Conservation (phyloP, 345 rosid genomes). For the Hibiscus mutabilis region DNA sequence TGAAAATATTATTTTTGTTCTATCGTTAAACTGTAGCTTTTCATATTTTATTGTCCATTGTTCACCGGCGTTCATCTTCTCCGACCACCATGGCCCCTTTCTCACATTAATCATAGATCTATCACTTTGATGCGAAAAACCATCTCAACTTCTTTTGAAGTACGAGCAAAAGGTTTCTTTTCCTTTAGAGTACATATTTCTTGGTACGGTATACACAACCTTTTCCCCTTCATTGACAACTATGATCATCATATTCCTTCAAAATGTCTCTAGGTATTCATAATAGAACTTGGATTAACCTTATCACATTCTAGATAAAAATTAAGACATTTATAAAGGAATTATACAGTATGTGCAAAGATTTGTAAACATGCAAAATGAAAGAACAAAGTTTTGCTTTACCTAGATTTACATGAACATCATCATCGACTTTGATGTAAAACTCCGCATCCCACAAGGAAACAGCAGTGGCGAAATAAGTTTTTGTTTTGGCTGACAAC, state of each 20-base stretch:
- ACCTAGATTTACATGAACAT: constrained; percentile 90
- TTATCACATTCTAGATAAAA: not conserved
- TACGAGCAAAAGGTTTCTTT: not conserved
- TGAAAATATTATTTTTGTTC: too few relatives aligned
- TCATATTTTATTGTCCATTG: too few relatives aligned
- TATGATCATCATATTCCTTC: not conserved
- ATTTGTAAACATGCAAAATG: not conserved
- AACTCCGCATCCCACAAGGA: constrained; percentile 84
- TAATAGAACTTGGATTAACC: not conserved
- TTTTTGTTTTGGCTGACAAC: constrained; percentile 84
- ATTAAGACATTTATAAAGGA: not conserved
- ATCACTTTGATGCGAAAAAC: not conserved
- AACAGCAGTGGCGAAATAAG: constrained; percentile 64
- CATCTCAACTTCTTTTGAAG: not conserved
- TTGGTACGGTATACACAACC: not conserved
- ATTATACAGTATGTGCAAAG: not conserved
- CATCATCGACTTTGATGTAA: constrained; percentile 95
- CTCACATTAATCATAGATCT: not conserved
- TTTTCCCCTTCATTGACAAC: not conserved
- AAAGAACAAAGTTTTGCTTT: constrained; percentile 10
- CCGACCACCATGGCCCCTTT: too few relatives aligned
- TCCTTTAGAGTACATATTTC: not conserved
- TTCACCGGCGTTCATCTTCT: too few relatives aligned
- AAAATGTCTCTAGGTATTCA: not conserved
- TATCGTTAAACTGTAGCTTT: too few relatives aligned